phyloP scores from a whole-genome alignment of 768 basidiomycete genomes.

The Collybia sp. region DNA sequence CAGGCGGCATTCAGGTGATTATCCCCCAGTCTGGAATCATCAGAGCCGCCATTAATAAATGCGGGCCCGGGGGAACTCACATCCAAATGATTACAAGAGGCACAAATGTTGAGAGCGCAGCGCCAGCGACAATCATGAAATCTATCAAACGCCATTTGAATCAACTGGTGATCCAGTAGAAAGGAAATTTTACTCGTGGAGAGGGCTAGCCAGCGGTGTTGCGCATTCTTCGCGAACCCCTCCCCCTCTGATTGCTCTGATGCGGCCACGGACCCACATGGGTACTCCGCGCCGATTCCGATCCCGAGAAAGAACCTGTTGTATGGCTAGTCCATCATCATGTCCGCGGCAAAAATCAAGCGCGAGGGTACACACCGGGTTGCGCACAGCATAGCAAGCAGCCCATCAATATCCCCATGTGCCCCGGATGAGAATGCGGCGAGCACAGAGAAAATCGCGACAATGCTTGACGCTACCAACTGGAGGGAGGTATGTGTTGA shows the following conservation, averaged over 20 bases:
- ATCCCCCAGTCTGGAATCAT: slow-evolving; percentile 52
- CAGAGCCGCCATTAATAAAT: neutral
- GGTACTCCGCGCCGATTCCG: slow-evolving; percentile 88
- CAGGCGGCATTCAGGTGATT: slow-evolving; percentile 81
- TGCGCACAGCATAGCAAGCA: slow-evolving; percentile 71
- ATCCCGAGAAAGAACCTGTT: slow-evolving; percentile 80
- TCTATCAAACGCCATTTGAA: slow-evolving; percentile 40
- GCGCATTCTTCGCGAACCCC: slow-evolving; percentile 68
- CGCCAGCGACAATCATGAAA: slow-evolving; percentile 78
- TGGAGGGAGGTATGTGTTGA: slow-evolving; percentile 18
- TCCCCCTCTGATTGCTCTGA: slow-evolving; percentile 86
- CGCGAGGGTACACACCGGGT: slow-evolving; percentile 47
- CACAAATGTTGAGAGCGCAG: slow-evolving; percentile 73
- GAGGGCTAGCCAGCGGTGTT: slow-evolving; percentile 80
- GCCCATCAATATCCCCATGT: slow-evolving; percentile 58
- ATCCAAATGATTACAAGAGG: slow-evolving; percentile 88
- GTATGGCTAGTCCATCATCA: neutral
- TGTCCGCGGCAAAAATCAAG: no score
- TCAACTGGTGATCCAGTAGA: no score
- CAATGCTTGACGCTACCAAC: slow-evolving; percentile 80
- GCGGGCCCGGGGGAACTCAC: slow-evolving; percentile 38
- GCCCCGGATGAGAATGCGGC: slow-evolving; percentile 81
- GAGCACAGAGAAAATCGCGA: slow-evolving; percentile 78
- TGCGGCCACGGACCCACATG: slow-evolving; percentile 83
- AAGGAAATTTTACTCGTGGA: slow-evolving; percentile 61